These are phyloP conservation scores for Exophiala sideris DNA, from an alignment of 2,329 filamentous ascomycete genomes.

Conservation along the genomic window DNA sequence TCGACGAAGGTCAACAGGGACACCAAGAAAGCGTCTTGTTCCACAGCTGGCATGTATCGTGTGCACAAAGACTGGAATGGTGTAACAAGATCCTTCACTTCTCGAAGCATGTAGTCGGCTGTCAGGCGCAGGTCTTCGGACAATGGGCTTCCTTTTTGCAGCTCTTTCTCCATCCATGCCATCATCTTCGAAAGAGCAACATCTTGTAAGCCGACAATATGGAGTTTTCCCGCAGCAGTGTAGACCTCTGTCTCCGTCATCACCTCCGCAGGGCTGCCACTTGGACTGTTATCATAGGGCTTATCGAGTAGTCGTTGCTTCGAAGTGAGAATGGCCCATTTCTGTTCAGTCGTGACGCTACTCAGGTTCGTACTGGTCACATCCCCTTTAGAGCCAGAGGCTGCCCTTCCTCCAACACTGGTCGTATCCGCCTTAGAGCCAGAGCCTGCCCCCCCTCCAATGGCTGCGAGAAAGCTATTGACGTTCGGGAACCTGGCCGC, in stretches of 20 bases:
- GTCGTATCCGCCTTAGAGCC: background rate
- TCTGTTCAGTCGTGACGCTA: constrained; percentile 5
- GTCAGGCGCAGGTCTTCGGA: constrained; percentile 1
- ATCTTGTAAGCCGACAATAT: constrained; percentile 3
- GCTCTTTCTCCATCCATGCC: constrained; percentile 9
- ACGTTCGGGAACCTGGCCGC: background rate
- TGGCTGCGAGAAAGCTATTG: constrained; percentile 4
- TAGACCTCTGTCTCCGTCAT: constrained; percentile 6
- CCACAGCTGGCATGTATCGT: background rate
- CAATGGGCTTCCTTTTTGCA: background rate
- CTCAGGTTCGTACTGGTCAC: background rate
- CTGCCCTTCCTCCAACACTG: background rate
- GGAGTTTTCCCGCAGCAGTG: constrained; percentile 3
- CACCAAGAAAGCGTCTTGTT: background rate
- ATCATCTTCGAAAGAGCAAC: constrained; percentile 2
- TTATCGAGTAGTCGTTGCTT: constrained; percentile 6
- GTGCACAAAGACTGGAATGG: constrained; percentile 5
- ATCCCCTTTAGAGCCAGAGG: background rate
- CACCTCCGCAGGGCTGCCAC: constrained; percentile 1
- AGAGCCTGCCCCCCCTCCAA: background rate
- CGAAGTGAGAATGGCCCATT: constrained; percentile 4
- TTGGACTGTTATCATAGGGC: constrained; percentile 2
- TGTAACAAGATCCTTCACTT: constrained; percentile 1
- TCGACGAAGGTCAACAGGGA: background rate
- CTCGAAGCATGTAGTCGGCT: constrained; percentile 1